Base-by-base conservation (phyloP, 2,329 filamentous ascomycete species). In the Penicillium sp. region DNA sequence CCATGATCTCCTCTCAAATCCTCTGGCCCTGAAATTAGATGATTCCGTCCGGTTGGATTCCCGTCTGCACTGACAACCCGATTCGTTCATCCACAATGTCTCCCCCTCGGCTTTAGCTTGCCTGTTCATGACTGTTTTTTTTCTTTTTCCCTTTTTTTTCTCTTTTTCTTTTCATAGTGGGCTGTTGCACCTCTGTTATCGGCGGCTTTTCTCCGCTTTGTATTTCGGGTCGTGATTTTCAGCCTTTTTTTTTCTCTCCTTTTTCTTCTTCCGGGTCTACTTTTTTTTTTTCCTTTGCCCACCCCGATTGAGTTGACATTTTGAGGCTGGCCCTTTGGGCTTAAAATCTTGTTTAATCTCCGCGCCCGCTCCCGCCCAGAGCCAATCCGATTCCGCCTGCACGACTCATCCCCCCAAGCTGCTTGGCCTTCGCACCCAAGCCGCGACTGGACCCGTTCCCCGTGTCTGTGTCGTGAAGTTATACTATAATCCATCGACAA, bases 281-380 rank as follows among this genome's bases (percentile, higher is more conserved):
- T 7, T 5, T 3, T 7, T 32, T 9, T 11, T 11, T 7, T 8
- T 11, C 8, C 7, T 11, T 32, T 11, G 7, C 8, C 11, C 29
- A 11, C 29, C 8, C 11, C 29, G 29, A 32, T 32, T 32, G 29
- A 32, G 29, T 32, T 32, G 29, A 32, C 29, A 32, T 11, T 32
- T 32, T 32, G 29, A 32, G 29, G 29, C 29, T 32, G 29, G 8
- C 29, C 7, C 29, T 32, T 32, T 32, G 29, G 29, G 29, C 29
- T 32, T 32, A 32, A 35, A 43, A 43, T 43, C 40, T 43, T 43
- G 40, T 43, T 43, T 43, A 43, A 34, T 43, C 40, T 43, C 40
- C 40, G 40, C 40, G 25, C 29, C 32, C 40, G 25, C 29, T 12
- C 26, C 26, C 29, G 9, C 29, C 29, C 11, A 43, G 29, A 34